Base-by-base conservation (phyloP, 768 basidiomycete species). In the Dioszegia hungarica region DNA sequence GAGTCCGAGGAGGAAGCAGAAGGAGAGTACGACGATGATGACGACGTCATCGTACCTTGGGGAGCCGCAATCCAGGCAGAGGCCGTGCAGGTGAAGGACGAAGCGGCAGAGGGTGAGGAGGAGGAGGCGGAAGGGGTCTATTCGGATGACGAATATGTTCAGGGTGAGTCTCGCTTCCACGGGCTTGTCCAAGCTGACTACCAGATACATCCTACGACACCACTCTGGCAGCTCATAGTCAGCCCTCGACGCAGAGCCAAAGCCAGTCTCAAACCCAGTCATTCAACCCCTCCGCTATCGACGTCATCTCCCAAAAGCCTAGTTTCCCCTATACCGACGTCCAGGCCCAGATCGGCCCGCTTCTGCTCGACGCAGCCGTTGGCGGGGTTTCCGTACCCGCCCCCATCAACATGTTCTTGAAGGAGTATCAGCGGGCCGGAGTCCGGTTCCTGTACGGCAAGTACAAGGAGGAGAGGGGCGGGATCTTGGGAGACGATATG, bases 401-500 rank as follows among this genome's bases (percentile, higher is more conserved):
- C 9, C 56, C 74, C 2, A 86, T 95, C 66, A 94, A 93, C 74
- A 84, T 85, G 0, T 89, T 86, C 72, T 79, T 97, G n/a, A 85
- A 93, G 52, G 84, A 85, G 31, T 98, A 98, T 67, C 94, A 98
- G 68, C 81, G 90, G 31, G 86, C 91, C 11, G 94, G 94, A 8
- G 83, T 88, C 12, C 75, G 79, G 38, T 97, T 97, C 76, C 82
- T 97, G 46, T 95, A 83, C 77, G 79, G 81, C 14, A 81, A 85
- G 43, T 95, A 87, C 70, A 75, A 79, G 27, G 78, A 85, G 62
- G 81, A 80, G 0, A 79, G 80, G 40, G 94, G 94, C 0, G 93
- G 87, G 0, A 72, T 97, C 11, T 80, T 98, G 3, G 94, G 94
- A 5, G 94, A 98, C 72, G 94, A 98, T 68, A 98, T 98, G 94